Conservation (phyloP, 108 stramenopile genomes). For the Fragilaria radians region DNA sequence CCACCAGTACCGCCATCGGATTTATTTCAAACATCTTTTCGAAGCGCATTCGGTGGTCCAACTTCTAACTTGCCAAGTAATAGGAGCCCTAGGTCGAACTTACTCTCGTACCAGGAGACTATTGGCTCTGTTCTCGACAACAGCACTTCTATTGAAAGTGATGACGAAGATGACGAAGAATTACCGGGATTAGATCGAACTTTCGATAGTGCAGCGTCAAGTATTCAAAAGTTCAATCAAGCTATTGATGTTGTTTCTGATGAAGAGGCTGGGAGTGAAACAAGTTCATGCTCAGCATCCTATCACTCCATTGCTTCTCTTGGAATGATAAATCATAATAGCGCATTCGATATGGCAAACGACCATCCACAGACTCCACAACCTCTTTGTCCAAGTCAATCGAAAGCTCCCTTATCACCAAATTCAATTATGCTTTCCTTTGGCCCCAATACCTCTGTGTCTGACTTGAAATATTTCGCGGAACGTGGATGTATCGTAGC, state of each 20-base stretch:
- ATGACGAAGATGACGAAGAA: constrained; percentile 33
- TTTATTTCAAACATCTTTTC: not conserved
- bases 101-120: constrained; percentile 2
- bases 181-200: constrained; percentile 42
- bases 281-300: constrained; percentile 9
- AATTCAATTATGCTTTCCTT: constrained; percentile 55
- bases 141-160: constrained; percentile 25
- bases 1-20: not conserved
- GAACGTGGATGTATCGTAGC: constrained; percentile 81
- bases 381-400: constrained; percentile 8
- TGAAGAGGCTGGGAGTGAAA: constrained; percentile 15
- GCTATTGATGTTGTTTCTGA: constrained; percentile 4
- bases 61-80: not conserved
- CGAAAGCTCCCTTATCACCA: constrained; percentile 40
- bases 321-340: constrained; percentile 36
- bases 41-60: not conserved
- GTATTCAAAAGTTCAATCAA: not conserved
- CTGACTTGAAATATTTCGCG: constrained; percentile 80
- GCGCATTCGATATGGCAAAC: constrained; percentile 49
- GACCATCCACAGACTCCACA: not conserved
- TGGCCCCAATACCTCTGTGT: constrained; percentile 71
- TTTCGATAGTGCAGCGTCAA: constrained; percentile 23
- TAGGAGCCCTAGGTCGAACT: not conserved
- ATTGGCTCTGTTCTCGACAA: constrained; percentile 32
- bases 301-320: constrained; percentile 12